Base-by-base conservation (phyloP, 2,329 filamentous ascomycete species). In the Hypoxylon sp. region DNA sequence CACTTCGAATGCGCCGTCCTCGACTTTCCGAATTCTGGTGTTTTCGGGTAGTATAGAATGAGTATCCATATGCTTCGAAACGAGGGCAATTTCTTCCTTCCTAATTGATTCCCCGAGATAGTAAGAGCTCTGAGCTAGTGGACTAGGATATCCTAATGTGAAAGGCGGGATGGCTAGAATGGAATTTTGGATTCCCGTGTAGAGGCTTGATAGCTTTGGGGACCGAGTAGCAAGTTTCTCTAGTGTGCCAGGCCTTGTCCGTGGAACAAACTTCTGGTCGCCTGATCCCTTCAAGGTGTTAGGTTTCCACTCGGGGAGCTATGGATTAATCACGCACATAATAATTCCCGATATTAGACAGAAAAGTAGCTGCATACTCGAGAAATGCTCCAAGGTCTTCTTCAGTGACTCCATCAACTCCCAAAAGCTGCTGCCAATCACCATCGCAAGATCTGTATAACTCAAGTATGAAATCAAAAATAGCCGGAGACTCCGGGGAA, bases 281-380 rank as follows among this genome's bases (percentile, higher is more conserved):
- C 87, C 87, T 61, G 86, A 87, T 10, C 86, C 79, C 78, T 79
- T 52, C 17, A 43, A 34, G 19, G 30, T 65, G 45, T 68, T 45
- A 70, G 38, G 49, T 50, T 57, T 56, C 48, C 9, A 28, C 4
- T 50, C 6, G 3, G 56, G 4, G 19, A 7, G 13, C 5, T 23
- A 3, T 7, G 7, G 19, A 17, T 58, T 45, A 32, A 48, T 7
- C 2, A 75, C 74, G n/a, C 60, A 79, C 77, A 73, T 87, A 88
- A 77, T 88, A 90, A 71, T 90, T 90, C 11, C 87, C 87, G 51
- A 86, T 76, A 69, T 89, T 89, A 11, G 84, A 85, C 4, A 90
- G 77, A 71, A 90, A 88, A 43, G 84, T 84, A 1, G 85, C 83
- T 1, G 86, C 82, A 75, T 88, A 90, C 68, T 84, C 81, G 13